phyloP scores from a whole-genome alignment of 2,329 filamentous ascomycete genomes.

The Xylaria sp. region DNA sequence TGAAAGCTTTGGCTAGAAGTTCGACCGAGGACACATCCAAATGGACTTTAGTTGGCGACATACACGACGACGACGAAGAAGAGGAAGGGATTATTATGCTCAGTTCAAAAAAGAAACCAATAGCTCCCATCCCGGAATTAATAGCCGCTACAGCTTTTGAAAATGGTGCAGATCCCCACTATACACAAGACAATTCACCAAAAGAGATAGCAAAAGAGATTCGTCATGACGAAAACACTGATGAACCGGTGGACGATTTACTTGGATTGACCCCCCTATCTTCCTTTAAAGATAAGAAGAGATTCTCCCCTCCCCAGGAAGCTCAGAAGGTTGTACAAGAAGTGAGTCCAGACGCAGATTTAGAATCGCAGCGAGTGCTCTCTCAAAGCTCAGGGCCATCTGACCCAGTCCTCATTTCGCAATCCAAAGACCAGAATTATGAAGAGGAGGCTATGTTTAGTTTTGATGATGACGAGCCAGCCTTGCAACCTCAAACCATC shows the following conservation, averaged over 20 bases:
- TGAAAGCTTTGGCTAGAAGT: slow-evolving; percentile 57
- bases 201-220: slow-evolving; percentile 8
- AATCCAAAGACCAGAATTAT: not conserved
- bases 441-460: slow-evolving; percentile 52
- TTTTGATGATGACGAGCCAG: slow-evolving; percentile 46
- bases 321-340: not conserved
- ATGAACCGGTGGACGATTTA: slow-evolving; percentile 33
- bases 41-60: slow-evolving; percentile 54
- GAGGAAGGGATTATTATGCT: slow-evolving; percentile 42
- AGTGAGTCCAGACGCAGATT: slow-evolving; percentile 2
- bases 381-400: slow-evolving; percentile 3
- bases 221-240: slow-evolving; percentile 21
- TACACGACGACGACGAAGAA: slow-evolving; percentile 42
- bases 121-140: slow-evolving; percentile 1
- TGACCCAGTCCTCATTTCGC: not conserved
- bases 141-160: not conserved
- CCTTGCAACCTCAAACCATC: slow-evolving; percentile 29
- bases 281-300: slow-evolving; percentile 39
- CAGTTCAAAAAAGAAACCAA: slow-evolving; percentile 18
- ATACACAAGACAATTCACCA: not conserved
- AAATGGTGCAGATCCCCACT: not conserved
- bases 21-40: slow-evolving; percentile 58
- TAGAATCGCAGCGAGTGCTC: not conserved
- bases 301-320: slow-evolving; percentile 32
- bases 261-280: slow-evolving; percentile 37